phyloP scores from a whole-genome alignment of 148 eudicot genomes.

The Oxyria digyna region DNA sequence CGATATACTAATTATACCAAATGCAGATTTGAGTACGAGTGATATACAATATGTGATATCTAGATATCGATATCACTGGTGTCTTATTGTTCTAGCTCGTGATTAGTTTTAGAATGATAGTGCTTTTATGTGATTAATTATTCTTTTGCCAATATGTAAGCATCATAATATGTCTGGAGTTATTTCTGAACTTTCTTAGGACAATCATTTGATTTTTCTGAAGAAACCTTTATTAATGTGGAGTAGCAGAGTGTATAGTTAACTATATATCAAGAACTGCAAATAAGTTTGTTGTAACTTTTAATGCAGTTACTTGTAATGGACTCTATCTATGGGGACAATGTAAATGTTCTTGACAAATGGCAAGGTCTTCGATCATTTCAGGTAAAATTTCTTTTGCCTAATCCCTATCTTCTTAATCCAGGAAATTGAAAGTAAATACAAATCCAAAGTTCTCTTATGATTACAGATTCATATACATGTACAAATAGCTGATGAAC shows the following conservation, averaged over 20 bases:
- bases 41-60: too few species aligned
- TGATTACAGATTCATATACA: conserved; percentile 54
- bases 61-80: too few species aligned
- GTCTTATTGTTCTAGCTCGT: too few species aligned
- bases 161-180: too few species aligned
- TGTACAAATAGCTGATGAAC: conserved; percentile 41
- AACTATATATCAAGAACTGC: too few species aligned
- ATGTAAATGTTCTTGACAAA: conserved; percentile 45
- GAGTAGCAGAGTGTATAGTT: too few species aligned
- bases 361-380: conserved; percentile 51
- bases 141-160: background rate
- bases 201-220: too few species aligned
- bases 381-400: conserved; percentile 52
- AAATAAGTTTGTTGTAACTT: background rate
- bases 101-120: too few species aligned
- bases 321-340: conserved; percentile 82
- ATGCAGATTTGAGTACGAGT: too few species aligned
- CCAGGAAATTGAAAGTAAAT: background rate
- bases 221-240: too few species aligned
- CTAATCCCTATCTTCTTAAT: background rate
- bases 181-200: too few species aligned
- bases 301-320: conserved; percentile 57
- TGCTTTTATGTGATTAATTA: background rate
- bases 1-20: too few species aligned
- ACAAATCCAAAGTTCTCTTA: conserved; percentile 3